A percentile compares a stretch with the other conserved stretches of the same genome.
Evolutionary conservation across 352 stramenopile species (phyloP).

Genomic region (Lagenidium sp.): DNA sequence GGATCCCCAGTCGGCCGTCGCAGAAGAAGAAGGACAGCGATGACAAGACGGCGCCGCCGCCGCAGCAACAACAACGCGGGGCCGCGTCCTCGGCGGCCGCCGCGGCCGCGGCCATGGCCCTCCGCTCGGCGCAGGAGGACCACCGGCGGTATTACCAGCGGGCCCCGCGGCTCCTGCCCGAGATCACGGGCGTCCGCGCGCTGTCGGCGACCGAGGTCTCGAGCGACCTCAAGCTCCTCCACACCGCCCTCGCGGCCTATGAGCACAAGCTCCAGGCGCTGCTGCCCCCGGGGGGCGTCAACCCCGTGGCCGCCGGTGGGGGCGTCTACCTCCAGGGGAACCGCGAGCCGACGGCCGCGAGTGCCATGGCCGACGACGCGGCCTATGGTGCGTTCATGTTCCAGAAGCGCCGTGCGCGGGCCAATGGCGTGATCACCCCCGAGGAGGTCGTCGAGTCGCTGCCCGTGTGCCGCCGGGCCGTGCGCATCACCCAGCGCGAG

Average conservation of each 20-base stretch:
- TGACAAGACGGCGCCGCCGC: slow-evolving; percentile 11
- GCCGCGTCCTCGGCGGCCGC: neutral
- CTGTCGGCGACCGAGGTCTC: slow-evolving; percentile 38
- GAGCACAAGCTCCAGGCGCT: slow-evolving; percentile 23
- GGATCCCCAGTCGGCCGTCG: slow-evolving; percentile 26
- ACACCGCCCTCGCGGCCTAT: slow-evolving; percentile 34
- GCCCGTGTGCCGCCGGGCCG: slow-evolving; percentile 46
- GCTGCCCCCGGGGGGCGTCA: slow-evolving; percentile 5
- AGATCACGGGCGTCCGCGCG: slow-evolving; percentile 44
- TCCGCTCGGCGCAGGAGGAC: slow-evolving; percentile 2
- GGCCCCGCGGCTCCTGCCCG: slow-evolving; percentile 35
- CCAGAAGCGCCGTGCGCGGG: slow-evolving; percentile 28
- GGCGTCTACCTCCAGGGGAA: slow-evolving; percentile 14
- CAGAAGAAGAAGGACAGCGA: slow-evolving; percentile 48
- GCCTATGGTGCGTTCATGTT: slow-evolving; percentile 15
- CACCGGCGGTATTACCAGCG: slow-evolving; percentile 29
- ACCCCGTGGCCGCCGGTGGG: slow-evolving; percentile 1
- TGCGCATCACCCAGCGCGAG: slow-evolving; percentile 70
- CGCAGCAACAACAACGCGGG: slow-evolving; percentile 8
- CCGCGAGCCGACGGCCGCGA: slow-evolving; percentile 2
- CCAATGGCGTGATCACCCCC: slow-evolving; percentile 41
- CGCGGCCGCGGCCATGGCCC: slow-evolving; percentile 8
- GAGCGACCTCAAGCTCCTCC: slow-evolving; percentile 48
- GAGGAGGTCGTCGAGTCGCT: slow-evolving; percentile 72
- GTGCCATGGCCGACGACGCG: slow-evolving; percentile 14